Evolutionary conservation across 345 rosid species (phyloP), one percentile per base, ranked within the genome.

Genomic region (Populus davidiana): DNA sequence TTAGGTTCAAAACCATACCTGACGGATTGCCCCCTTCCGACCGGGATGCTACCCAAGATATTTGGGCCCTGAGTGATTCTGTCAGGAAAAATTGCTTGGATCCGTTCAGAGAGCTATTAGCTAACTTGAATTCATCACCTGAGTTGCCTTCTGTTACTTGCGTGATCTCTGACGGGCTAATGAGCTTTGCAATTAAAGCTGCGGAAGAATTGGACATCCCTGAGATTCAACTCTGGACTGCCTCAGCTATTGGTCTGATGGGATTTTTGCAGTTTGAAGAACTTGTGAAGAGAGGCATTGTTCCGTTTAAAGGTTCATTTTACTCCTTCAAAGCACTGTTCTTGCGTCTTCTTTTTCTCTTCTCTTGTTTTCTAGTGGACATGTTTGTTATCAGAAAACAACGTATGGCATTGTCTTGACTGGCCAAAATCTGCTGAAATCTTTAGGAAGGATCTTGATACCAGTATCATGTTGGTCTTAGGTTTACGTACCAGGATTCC

Each of bases 261-360:
- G 59, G 38, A 14, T 75, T 41, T 50, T 69, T 86, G 72, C 84
- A 88, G 67, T 81, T 62, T 66, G 20, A 9, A 14, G 82, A 84
- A 44, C 84, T 84, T 20, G 25, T 21, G 5, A 44, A 61, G 13
- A 79, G 78, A 80, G 89, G 88, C 35, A 66, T 75, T 29, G 29
- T 75, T 27, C 89, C 91, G 44, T 65, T 83, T n/a, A 71, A 78
- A 86, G 88, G 89, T 86, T 79, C 38, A 69, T 39, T 18, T 38
- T 41, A 29, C 43, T 39, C 43, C 8, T 39, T 39, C 43, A 39
- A 39, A 39, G 8, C 43, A 39, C 43, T 8, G 43, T 39, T 39
- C 8, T 39, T 39, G 43, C 43, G 2, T 39, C 35, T 4, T 33
- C 35, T 33, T 33, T 33, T 33, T 33, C 35, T 39, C 41, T 7